Percentiles rank a stretch among this genome's conserved stretches.
phyloP scores from a whole-genome alignment of 176 grass and related monocot species.

The Hordeum vulgare region DNA sequence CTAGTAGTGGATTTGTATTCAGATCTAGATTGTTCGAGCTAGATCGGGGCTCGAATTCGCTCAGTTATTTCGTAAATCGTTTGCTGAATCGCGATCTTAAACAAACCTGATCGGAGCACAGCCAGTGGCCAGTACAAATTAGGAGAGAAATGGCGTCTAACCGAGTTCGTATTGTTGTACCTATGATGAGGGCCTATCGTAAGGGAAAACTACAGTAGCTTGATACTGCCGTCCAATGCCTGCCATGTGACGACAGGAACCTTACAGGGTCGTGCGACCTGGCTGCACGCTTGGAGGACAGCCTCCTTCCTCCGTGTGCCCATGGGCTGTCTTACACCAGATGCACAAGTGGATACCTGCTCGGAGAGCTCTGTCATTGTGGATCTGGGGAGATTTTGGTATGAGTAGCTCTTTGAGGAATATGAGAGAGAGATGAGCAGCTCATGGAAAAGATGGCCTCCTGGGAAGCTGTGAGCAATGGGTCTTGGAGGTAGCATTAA shows the following conservation, averaged over 20 bases:
- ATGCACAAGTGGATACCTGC: not conserved
- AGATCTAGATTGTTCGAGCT: too few species aligned
- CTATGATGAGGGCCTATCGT: not conserved
- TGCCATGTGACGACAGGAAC: not conserved
- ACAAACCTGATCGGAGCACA: not conserved
- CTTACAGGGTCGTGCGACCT: not conserved
- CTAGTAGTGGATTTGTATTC: not conserved
- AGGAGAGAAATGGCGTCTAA: not conserved
- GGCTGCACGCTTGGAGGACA: not conserved
- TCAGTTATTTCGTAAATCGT: not conserved
- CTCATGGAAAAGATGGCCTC: not conserved
- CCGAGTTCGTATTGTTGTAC: not conserved
- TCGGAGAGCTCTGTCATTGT: not conserved
- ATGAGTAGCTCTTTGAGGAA: not conserved
- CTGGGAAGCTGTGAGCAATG: not conserved
- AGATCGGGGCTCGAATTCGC: not conserved
- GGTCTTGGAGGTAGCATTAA: not conserved
- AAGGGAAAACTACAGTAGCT: not conserved
- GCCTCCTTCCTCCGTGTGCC: not conserved
- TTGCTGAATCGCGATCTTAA: not conserved
- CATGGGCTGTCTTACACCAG: not conserved
- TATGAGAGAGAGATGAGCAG: not conserved
- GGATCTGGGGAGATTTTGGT: not conserved
- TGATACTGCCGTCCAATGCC: not conserved
- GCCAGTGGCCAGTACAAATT: not conserved